Conservation (phyloP, 768 basidiomycete genomes). For the Ramaria sp. region DNA sequence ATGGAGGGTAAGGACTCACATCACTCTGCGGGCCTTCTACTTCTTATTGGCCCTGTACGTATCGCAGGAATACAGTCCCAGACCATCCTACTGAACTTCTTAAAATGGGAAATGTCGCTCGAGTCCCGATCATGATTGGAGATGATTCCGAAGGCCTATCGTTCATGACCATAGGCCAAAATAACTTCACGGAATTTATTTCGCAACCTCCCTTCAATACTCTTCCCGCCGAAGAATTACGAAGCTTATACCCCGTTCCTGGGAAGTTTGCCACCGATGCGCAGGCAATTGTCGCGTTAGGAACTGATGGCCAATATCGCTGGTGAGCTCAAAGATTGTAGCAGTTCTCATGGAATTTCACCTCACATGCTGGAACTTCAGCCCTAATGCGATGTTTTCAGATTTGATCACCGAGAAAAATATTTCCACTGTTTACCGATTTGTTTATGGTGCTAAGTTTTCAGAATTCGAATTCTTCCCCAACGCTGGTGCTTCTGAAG, state of each 20-base stretch:
- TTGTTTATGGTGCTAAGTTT: slow-evolving; percentile 4
- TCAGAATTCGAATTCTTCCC: slow-evolving; percentile 6
- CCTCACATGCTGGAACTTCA: not conserved
- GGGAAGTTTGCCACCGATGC: slow-evolving; percentile 1
- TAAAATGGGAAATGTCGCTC: slow-evolving; percentile 1
- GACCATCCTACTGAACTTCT: slow-evolving; percentile 4
- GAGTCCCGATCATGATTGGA: slow-evolving; percentile 7
- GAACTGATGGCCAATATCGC: slow-evolving; percentile 4
- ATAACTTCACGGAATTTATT: slow-evolving; percentile 7
- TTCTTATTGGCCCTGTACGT: not conserved
- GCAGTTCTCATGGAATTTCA: not conserved
- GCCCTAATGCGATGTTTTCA: slow-evolving; percentile 1
- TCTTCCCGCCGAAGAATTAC: slow-evolving; percentile 2
- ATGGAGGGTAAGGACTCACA: not conserved
- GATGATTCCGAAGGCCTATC: slow-evolving; percentile 5
- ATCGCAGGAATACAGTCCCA: not conserved
- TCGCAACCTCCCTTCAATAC: slow-evolving; percentile 4
- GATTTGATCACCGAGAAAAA: not conserved
- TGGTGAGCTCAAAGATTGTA: not conserved
- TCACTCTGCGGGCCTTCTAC: not conserved
- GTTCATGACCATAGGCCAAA: slow-evolving; percentile 4
- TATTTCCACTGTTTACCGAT: not conserved
- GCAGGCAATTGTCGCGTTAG: slow-evolving; percentile 4
- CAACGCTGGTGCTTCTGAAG: slow-evolving; percentile 7
- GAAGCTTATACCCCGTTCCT: slow-evolving; percentile 4